Evolutionary conservation across 2,329 filamentous ascomycete genomes (phyloP).

Genomic region (Phialophora verrucosa): DNA sequence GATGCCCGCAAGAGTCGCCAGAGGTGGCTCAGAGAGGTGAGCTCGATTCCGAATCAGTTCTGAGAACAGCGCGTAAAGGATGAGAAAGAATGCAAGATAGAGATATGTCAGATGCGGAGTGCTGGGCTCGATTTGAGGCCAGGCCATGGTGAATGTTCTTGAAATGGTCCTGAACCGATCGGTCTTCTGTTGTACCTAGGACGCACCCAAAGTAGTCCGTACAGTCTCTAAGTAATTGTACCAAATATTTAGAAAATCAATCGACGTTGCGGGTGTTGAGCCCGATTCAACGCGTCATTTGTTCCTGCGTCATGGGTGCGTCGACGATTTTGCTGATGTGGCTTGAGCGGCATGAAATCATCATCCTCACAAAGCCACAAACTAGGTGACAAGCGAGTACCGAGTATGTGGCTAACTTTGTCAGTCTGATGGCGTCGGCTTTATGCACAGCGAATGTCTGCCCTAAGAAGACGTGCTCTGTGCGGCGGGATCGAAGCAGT

Average conservation of each 20-base stretch:
- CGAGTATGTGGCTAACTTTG: not conserved
- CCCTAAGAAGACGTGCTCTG: not conserved
- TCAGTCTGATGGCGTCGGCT: not conserved
- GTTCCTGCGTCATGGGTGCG: slow-evolving; percentile 1
- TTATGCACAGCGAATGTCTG: not conserved
- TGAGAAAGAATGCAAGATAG: slow-evolving; percentile 64
- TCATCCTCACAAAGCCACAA: not conserved
- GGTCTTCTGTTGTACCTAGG: not conserved
- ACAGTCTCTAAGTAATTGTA: not conserved
- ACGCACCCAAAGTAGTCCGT: not conserved
- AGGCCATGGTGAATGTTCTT: slow-evolving; percentile 18
- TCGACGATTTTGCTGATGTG: not conserved
- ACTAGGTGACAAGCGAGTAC: not conserved
- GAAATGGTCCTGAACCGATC: not conserved
- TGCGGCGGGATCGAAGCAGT: not conserved
- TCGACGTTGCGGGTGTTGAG: not conserved
- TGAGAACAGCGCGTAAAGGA: slow-evolving; percentile 64
- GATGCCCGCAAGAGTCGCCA: slow-evolving; percentile 80
- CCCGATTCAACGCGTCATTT: slow-evolving; percentile 8
- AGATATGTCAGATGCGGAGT: slow-evolving; percentile 64
- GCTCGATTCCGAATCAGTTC: slow-evolving; percentile 64
- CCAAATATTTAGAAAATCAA: not conserved
- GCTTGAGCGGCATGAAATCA: slow-evolving; percentile 13
- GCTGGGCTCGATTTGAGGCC: slow-evolving; percentile 61
- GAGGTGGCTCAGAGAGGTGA: slow-evolving; percentile 65